These are phyloP conservation scores for Roridomyces roridus DNA, from an alignment of 768 basidiomycete genomes.

Conservation along the genomic window DNA sequence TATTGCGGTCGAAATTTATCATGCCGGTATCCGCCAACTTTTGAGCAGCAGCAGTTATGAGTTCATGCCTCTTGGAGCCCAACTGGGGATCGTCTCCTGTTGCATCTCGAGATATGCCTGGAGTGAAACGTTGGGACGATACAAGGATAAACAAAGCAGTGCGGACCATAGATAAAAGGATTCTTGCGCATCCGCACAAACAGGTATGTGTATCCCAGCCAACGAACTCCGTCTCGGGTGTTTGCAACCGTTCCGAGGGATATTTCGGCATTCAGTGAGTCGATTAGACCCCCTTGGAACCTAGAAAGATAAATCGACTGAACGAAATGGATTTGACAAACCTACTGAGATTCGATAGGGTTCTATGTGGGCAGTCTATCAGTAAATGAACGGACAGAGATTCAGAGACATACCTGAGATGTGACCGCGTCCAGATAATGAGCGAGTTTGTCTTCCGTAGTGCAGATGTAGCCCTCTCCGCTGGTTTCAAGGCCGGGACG, in stretches of 20 bases:
- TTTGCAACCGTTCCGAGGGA: constrained; percentile 93
- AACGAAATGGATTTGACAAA: not conserved
- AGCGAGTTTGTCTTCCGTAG: constrained; percentile 88
- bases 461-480: constrained; percentile 97
- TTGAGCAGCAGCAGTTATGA: constrained; percentile 70
- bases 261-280: constrained; percentile 95
- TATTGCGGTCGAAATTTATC: constrained; percentile 74
- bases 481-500: constrained; percentile 87
- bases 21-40: constrained; percentile 75
- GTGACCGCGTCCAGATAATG: constrained; percentile 91
- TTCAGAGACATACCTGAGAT: constrained; percentile 83
- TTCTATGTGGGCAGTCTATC: constrained; percentile 53
- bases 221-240: constrained; percentile 84
- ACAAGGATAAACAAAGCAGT: not conserved
- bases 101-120: constrained; percentile 79
- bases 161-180: constrained; percentile 82
- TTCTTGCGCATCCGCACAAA: constrained; percentile 95
- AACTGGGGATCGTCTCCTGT: constrained; percentile 76
- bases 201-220: constrained; percentile 97
- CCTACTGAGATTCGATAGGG: constrained; percentile 95
- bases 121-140: constrained; percentile 8
- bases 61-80: constrained; percentile 67
- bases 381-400: too few relatives aligned
- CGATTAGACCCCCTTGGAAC: constrained; percentile 85
- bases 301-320: constrained; percentile 35